These are phyloP conservation scores for Diaporthe eres DNA, from an alignment of 2,329 filamentous ascomycete species.

Conservation along the genomic window DNA sequence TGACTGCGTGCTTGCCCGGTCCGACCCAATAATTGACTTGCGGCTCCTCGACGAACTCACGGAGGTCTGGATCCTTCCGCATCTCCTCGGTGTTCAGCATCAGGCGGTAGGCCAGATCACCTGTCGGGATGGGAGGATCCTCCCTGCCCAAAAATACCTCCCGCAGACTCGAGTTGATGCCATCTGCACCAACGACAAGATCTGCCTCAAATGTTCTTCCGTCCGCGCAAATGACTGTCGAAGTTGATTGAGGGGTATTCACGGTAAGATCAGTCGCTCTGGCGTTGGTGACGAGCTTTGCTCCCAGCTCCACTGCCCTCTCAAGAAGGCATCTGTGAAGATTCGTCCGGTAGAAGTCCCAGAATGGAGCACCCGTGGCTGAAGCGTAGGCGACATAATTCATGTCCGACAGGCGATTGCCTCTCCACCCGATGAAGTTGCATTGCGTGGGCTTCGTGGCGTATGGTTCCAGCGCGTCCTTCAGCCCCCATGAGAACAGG, in stretches of 20 bases:
- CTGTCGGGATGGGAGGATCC: conserved; percentile 63
- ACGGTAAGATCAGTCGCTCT: conserved; percentile 59
- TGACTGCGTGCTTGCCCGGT: conserved; percentile 66
- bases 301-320: conserved; percentile 63
- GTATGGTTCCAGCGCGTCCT: conserved; percentile 53
- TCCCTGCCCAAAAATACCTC: conserved; percentile 59
- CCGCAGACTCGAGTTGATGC: conserved; percentile 60
- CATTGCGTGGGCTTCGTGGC: conserved; percentile 58
- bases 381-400: conserved; percentile 59
- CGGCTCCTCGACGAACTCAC: conserved; percentile 59
- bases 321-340: conserved; percentile 63
- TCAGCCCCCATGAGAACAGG: conserved; percentile 64
- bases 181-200: conserved; percentile 63
- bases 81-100: conserved; percentile 61
- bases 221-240: conserved; percentile 56
- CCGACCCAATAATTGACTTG: conserved; percentile 68
- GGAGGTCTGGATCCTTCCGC: conserved; percentile 61
- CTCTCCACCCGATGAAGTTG: conserved; percentile 69
- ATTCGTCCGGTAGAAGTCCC: conserved; percentile 69
- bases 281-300: conserved; percentile 58
- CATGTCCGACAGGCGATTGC: conserved; percentile 61
- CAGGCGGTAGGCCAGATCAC: conserved; percentile 65
- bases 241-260: conserved; percentile 48
- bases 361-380: conserved; percentile 59
- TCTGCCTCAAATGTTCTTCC: conserved; percentile 56